Evolutionary conservation across 164 flowering plant species (phyloP), one percentile per base, ranked within the genome.

Genomic region (Nymphaea colorata): DNA sequence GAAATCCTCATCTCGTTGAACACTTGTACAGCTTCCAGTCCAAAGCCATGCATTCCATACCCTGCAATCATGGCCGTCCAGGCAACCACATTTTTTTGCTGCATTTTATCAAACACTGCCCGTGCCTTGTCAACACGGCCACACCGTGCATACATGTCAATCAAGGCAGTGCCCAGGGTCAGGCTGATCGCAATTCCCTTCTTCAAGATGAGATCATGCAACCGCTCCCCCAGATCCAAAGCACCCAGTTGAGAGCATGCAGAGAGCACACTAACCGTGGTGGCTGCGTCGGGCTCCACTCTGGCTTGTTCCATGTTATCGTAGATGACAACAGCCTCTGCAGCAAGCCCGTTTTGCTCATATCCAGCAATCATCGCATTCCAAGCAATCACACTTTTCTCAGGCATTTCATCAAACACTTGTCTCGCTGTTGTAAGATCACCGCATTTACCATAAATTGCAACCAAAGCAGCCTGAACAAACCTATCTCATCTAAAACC

Each of bases 361-460:
- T 79, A 87, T 18, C 93, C 96, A 61, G 87, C 18, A 25, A 89
- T 80, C 91, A 89, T 87, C 16, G 84, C 79, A 76, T 87, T 87
- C 89, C 90, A 87, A 63, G 82, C 69, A 4, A 85, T 86, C 63
- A 68, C 66, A 73, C 69, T 79, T 72, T 72, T 86, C 62, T 76
- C 77, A n/a, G 67, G 75, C 77, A 84, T 78, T 14, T 65, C 64
- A 65, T 75, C 74, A 74, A 88, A 88, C 76, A 79, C 64, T 53
- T 65, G 71, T 18, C 76, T 62, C 0, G 86, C 83, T 12, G 81
- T 81, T 12, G 66, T 79, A 3, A 78, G 65, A 14, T 25, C 42
- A 66, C 76, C 87, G 69, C 85, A 83, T 73, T 84, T 84, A 43
- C 90, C 86, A 75, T 88, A 88, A 70, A 84, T 74, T 6, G 85